Conservation (phyloP, 768 basidiomycete species). For the Mycena vulgaris region DNA sequence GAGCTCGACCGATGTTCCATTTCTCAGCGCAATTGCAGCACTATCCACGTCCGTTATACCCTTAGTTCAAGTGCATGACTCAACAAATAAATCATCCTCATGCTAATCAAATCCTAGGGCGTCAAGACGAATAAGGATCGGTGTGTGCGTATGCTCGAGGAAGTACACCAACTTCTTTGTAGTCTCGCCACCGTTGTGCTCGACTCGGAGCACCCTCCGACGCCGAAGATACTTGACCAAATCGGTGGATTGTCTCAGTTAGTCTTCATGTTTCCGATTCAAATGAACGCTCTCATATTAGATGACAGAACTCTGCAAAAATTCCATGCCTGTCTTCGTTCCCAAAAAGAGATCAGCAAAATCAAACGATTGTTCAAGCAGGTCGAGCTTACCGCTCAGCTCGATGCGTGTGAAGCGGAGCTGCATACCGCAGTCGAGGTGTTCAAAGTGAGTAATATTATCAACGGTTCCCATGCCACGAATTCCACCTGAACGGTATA, state of each 20-base stretch:
- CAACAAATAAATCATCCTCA: neutral
- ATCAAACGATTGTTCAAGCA: slow-evolving; percentile 8
- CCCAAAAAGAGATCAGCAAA: slow-evolving; percentile 4
- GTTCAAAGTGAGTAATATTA: neutral
- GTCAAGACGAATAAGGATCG: neutral
- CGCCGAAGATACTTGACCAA: neutral
- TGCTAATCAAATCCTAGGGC: neutral
- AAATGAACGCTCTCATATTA: neutral
- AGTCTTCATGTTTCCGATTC: neutral
- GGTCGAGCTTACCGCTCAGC: neutral
- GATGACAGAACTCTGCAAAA: slow-evolving; percentile 7
- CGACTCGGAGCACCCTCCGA: neutral
- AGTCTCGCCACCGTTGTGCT: neutral
- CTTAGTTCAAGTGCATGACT: neutral
- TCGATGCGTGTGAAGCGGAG: slow-evolving; percentile 1
- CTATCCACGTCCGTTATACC: neutral
- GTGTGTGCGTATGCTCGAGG: neutral
- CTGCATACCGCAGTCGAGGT: neutral
- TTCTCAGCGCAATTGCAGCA: neutral
- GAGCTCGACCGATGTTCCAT: neutral
- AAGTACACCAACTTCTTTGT: neutral
- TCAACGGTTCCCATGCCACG: too few relatives aligned
- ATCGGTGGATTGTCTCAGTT: neutral
- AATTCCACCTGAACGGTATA: neutral
- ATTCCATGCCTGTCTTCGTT: slow-evolving; percentile 4